A percentile compares a stretch with the other conserved stretches of the same genome.
Conservation (phyloP, 768 basidiomycete species). For the Sutorius australiensis region DNA sequence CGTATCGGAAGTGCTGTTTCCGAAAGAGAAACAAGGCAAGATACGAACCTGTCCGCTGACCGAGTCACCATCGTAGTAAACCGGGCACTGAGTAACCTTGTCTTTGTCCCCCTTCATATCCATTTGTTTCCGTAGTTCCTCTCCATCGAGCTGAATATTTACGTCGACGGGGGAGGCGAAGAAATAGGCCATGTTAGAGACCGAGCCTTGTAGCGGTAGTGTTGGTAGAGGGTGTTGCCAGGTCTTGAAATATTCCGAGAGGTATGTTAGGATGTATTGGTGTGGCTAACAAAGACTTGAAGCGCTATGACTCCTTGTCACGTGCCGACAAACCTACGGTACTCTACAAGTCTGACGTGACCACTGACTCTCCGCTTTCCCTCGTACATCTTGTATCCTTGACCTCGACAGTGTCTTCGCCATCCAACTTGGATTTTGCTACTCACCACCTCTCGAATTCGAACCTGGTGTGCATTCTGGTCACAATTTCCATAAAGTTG, state of each 20-base stretch:
- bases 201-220: neutral
- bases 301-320: constrained; percentile 2
- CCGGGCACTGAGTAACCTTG: constrained; percentile 76
- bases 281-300: neutral
- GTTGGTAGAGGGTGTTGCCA: constrained; percentile 2
- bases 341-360: too few species aligned
- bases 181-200: constrained; percentile 66
- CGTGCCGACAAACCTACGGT: constrained; percentile 1
- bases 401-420: neutral
- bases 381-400: neutral
- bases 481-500: constrained; percentile 71
- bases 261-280: neutral
- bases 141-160: constrained; percentile 82
- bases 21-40: neutral
- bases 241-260: neutral
- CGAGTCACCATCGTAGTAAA: constrained; percentile 96
- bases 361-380: neutral
- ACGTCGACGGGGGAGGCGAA: constrained; percentile 89
- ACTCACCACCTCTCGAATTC: constrained; percentile 53
- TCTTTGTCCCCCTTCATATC: constrained; percentile 92
- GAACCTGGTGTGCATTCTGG: constrained; percentile 69
- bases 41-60: constrained; percentile 74
- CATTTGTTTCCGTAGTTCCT: constrained; percentile 83
- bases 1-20: neutral
- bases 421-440: neutral